Base-by-base conservation (phyloP, 2,329 filamentous ascomycete species). In the Phoma sp. region DNA sequence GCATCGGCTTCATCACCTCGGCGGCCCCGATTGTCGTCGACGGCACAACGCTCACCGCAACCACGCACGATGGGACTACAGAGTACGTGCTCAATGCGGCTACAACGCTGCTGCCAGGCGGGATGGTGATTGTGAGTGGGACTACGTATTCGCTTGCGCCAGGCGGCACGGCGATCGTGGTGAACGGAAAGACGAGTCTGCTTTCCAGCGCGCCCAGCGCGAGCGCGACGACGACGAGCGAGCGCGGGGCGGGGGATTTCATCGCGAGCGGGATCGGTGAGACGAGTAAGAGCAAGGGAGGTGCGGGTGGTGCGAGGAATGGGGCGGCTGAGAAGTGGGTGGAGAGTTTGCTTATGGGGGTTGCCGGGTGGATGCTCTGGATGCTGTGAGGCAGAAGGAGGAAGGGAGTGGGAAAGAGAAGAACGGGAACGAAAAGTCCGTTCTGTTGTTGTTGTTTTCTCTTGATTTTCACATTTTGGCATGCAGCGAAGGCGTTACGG, bases 171-270 rank as follows among this genome's bases (percentile, higher is more conserved):
- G 68, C 65, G 13, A 42, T 74, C 2, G 43, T 75, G 3, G 55
- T 74, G 18, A 66, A 75, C n/a, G 71, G 70, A 0, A 61, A 63
- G 25, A 73, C 71, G 14, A 72, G 69, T 40, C 62, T 54, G 4
- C 57, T 74, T 7, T 57, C 64, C 0, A 64, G 45, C 2, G 40
- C 51, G 5, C 69, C 69, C 8, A 67, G 52, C 7, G 60, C 64
- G 0, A 72, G 23, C 22, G 40, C 52, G 18, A 46, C 64, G 0
- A 72, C 25, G 18, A 42, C 52, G 24, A 50, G 46, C 13, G 52
- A 55, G 42, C 52, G 52, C 14, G 52, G 52, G 7, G 55, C 55
- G n/a, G 40, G 40, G 18, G 38, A 45, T 45, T 45, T 54, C 46
- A 54, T 54, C 23, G 42, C 49, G 7, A 57, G 48, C 13, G 42